Base-by-base conservation (phyloP, 2,329 filamentous ascomycete genomes). In the Tolypocladium inflatum region DNA sequence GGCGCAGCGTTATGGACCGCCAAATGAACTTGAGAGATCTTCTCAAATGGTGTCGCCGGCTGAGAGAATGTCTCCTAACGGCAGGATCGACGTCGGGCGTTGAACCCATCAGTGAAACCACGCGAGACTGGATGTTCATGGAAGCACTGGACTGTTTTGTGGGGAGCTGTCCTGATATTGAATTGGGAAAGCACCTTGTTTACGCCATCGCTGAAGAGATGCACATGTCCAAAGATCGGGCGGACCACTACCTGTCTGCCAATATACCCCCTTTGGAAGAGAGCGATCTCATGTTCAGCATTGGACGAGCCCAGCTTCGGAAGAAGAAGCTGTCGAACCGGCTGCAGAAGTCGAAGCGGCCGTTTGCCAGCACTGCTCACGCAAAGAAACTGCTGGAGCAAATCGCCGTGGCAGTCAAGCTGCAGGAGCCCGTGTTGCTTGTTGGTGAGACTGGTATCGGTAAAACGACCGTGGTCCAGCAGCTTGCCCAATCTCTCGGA, bases 391-490 rank as follows among this genome's bases (percentile, higher is more conserved):
- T 96, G 15, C 82, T 99, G 55, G 95, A 99, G 70, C 90, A 95
- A 69, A 89, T 97, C 57, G 86, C 90, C 1, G 86, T 90, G 42
- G 88, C 91, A 1, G 84, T 97, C 7, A 86, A 88, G 61, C 83
- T 91, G 66, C 83, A 84, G n/a, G 94, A 99, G 67, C 91, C 95
- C 4, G 83, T 96, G 1, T 76, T 99, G 21, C 83, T 99, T 35
- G 94, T 99, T n/a, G 94, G 94, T 68, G 94, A 99, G 76, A 99
- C 94, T 9, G 94, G 94, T 77, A 97, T 96, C 55, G 94, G 94
- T 66, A 99, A 99, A 74, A 99, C 94, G 0, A 96, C 94, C 0
- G 89, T 94, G 33, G 87, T 99, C 17, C 94, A 99, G 71, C 91
- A 97, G 68, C 78, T 99, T 58, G 91, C 94, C 0, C 86, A 89